phyloP scores from a whole-genome alignment of 345 rosid genomes.

The Citrus inodora region DNA sequence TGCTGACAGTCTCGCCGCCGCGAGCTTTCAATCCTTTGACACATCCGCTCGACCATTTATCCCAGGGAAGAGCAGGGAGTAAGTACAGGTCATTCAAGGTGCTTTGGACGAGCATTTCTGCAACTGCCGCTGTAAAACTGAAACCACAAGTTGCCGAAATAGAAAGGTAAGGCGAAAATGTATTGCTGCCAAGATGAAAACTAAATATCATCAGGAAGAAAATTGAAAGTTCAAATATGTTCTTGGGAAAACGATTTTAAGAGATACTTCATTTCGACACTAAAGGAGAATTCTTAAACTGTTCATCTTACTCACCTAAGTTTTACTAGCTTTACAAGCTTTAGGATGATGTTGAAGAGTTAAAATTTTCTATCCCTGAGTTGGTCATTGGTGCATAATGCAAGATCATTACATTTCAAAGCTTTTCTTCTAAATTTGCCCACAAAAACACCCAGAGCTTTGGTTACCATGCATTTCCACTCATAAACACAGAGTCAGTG shows the following conservation, averaged over 20 bases:
- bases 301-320: neutral
- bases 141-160: neutral
- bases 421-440: neutral
- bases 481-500: neutral
- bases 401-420: neutral
- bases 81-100: conserved; percentile 59
- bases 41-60: conserved; percentile 74
- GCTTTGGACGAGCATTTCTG: conserved; percentile 90
- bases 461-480: neutral
- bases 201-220: neutral
- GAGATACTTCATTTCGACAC: neutral
- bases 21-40: conserved; percentile 83
- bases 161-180: neutral
- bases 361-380: neutral
- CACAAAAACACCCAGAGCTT: neutral
- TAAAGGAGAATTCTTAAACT: neutral
- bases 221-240: neutral
- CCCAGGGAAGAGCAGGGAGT: conserved; percentile 79
- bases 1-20: conserved; percentile 59
- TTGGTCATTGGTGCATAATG: neutral
- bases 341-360: neutral
- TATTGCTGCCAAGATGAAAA: neutral
- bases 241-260: neutral
- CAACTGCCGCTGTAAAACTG: conserved; percentile 74
- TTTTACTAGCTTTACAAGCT: neutral